Conservation (phyloP, 148 eudicot genomes). For the Cornus florida region DNA sequence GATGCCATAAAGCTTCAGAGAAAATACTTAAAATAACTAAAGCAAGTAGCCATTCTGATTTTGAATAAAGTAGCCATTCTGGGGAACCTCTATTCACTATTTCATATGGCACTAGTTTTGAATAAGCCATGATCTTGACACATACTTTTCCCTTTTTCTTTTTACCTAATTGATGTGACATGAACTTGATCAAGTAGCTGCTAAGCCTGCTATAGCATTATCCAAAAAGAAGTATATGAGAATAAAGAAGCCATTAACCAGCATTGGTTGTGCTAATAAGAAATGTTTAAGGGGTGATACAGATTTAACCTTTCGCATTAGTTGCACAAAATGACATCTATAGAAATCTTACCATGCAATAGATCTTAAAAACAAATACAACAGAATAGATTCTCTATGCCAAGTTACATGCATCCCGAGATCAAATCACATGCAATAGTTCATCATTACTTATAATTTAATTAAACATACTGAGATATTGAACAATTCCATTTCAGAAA, state of each 20-base stretch:
- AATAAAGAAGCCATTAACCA: no score
- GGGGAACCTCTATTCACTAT: background rate
- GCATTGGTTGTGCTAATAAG: no score
- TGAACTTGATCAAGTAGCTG: no score
- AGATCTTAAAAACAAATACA: no score
- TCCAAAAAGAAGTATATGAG: no score
- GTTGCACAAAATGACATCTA: no score
- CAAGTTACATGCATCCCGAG: background rate
- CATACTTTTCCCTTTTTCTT: background rate
- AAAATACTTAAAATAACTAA: no score
- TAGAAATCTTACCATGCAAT: no score
- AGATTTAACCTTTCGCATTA: no score
- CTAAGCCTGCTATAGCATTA: no score
- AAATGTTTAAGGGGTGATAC: no score
- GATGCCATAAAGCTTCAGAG: background rate
- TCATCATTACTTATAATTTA: background rate
- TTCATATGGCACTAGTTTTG: background rate
- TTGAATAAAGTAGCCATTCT: background rate
- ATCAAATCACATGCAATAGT: background rate
- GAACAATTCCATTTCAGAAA: background rate
- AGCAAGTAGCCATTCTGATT: background rate
- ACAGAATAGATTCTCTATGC: background rate
- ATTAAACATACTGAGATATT: background rate
- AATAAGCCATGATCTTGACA: background rate
- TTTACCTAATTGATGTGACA: background rate